Base-by-base conservation (phyloP, 2,329 filamentous ascomycete genomes). In the Penicillium palitans region DNA sequence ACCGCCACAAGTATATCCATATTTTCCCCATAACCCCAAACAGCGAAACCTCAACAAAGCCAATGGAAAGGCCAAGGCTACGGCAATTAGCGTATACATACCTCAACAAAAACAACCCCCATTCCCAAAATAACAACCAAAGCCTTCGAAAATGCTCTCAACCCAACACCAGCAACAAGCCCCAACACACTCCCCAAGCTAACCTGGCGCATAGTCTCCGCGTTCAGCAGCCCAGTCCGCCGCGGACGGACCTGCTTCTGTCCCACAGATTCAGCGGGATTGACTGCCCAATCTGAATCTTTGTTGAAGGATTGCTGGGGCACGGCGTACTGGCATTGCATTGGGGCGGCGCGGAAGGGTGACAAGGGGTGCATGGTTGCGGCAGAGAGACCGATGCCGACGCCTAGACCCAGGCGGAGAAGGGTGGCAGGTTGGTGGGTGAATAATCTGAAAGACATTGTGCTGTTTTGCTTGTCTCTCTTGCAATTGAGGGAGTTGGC, bases 131-230 rank as follows among this genome's bases (percentile, higher is more conserved):
- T 56, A 51, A 80, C 73, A 9, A 77, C 76, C 66, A 80, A 62
- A 19, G 72, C 76, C 53, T 71, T 74, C 21, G 76, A 79, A 59
- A 80, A 80, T 24, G 77, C 76, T 52, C 77, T 70, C 62, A 80
- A 57, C 15, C 78, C 72, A 50, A 80, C 66, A 2, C 78, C 78
- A 3, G 72, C 71, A 6, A 78, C 72, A 21, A 80, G 61, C 2
- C 78, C 78, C 46, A 80, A 61, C 9, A 80, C 74, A 59, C 78
- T 78, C 1, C 78, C 78, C 55, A 80, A 46, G 61, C 76, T 79
- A 46, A 80, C 70, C 65, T 80, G 78, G 17, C 74, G 74, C 66
- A 79, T 76, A 37, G 71, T 75, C 25, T 67, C 67, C 19, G 70
- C 67, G 12, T 68, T 73, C 56, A 75, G 50, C n/a, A 74, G 59